Base-by-base conservation (phyloP, 345 rosid species). In the Aquilaria malaccensis region DNA sequence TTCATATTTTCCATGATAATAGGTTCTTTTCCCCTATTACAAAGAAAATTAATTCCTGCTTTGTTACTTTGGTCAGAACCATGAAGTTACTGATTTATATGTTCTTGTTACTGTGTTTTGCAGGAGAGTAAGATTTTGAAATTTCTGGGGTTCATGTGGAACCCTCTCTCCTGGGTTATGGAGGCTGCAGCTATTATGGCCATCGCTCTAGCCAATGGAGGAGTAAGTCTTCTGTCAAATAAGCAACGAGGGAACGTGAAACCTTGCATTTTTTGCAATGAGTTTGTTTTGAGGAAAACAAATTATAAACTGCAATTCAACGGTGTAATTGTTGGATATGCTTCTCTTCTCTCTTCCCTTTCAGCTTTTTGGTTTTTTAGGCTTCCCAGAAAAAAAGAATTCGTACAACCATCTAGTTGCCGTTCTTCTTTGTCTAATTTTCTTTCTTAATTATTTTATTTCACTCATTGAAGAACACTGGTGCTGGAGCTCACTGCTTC, bases 111-210 rank as follows among this genome's bases (percentile, higher is more conserved):
- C 11, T 10, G 29, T 45, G 46, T 45, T 59, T 64, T 68, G 52
- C 81, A 82, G 91, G 87, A 85, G 68, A 78, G 85, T 48, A 85
- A 85, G 64, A 0, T 85, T 63, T 67, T 80, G 62, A 85, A 85
- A 73, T 80, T 80, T 65, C 66, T 78, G 73, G 86, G 90, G 22
- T 81, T 81, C 65, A 81, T 84, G 90, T 85, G 90, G 90, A 84
- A 84, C 54, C 89, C 86, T 65, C 83, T 84, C 37, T 81, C 90
- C 55, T 84, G 90, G 90, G 90, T 82, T 33, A 85, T 85, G 90
- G 90, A 85, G 78, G 87, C 83, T 48, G 90, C 87, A 48, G 85
- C 90, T 60, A 76, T 85, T 67, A 82, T 85, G 91, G 91, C 91
- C 30, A 85, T 85, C 62, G 87, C 87, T 3, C 81, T 85, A 51